phyloP scores from a whole-genome alignment of 2,329 filamentous ascomycete species.

The Fusarium caatingaense region DNA sequence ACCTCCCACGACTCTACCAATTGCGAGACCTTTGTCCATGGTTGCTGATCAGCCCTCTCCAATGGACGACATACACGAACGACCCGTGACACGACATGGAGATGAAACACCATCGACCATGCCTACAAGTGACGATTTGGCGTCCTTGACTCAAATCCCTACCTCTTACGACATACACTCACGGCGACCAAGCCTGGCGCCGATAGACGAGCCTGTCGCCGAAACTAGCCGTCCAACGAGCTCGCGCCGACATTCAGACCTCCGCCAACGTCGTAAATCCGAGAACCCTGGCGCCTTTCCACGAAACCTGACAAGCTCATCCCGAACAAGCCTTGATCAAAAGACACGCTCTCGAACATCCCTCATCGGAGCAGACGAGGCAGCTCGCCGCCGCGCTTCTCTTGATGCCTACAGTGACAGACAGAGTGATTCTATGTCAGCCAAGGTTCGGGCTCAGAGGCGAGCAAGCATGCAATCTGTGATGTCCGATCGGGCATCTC shows the following conservation, averaged over 20 bases:
- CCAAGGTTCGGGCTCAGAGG: slow-evolving; percentile 40
- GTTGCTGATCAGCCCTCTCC: slow-evolving; percentile 65
- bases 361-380: slow-evolving; percentile 30
- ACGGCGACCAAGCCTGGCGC: slow-evolving; percentile 42
- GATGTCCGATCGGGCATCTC: slow-evolving; percentile 43
- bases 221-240: slow-evolving; percentile 37
- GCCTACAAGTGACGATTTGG: slow-evolving; percentile 24
- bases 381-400: slow-evolving; percentile 48
- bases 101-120: slow-evolving; percentile 34
- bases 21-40: slow-evolving; percentile 65
- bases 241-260: slow-evolving; percentile 49
- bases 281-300: slow-evolving; percentile 27
- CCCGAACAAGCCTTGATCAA: slow-evolving; percentile 28
- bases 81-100: slow-evolving; percentile 48
- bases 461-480: slow-evolving; percentile 47
- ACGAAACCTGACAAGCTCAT: slow-evolving; percentile 29
- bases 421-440: slow-evolving; percentile 39
- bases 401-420: slow-evolving; percentile 46
- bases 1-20: slow-evolving; percentile 59
- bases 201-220: slow-evolving; percentile 25
- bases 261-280: slow-evolving; percentile 47
- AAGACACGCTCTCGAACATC: slow-evolving; percentile 40
- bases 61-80: slow-evolving; percentile 44
- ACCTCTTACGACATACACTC: slow-evolving; percentile 30
- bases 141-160: slow-evolving; percentile 27